A percentile compares a stretch with the other conserved stretches of the same genome.
Conservation (phyloP, 257 asterid genomes). For the Linderniella brevidens region DNA sequence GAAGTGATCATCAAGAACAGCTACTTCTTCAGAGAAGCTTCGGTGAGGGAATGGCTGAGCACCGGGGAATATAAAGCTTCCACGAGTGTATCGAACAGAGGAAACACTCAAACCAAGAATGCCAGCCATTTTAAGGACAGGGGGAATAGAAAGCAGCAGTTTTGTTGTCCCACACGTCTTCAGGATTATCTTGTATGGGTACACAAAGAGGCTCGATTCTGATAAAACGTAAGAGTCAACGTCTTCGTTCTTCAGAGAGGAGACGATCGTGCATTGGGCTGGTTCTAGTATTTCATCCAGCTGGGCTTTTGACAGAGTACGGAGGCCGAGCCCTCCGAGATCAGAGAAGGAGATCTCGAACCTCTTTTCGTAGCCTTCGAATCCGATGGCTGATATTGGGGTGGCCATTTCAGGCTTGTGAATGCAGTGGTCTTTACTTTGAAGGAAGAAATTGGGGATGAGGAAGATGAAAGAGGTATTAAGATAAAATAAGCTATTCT, state of each 20-base stretch:
- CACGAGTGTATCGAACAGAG: slow-evolving; percentile 61
- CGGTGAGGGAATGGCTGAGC: slow-evolving; percentile 74
- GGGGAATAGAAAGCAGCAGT: slow-evolving; percentile 62
- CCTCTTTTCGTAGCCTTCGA: slow-evolving; percentile 79
- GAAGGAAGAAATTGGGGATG: slow-evolving; percentile 17
- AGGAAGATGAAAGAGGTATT: slow-evolving; percentile 10
- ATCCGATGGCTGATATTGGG: slow-evolving; percentile 58
- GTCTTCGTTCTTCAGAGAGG: slow-evolving; percentile 44
- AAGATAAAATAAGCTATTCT: too few relatives aligned
- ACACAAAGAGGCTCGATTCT: slow-evolving; percentile 81
- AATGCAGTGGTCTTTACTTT: slow-evolving; percentile 7
- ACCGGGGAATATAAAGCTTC: slow-evolving; percentile 60
- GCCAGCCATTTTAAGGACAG: slow-evolving; percentile 34
- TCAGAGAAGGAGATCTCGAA: slow-evolving; percentile 55
- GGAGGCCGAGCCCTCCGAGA: slow-evolving; percentile 37
- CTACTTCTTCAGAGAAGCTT: slow-evolving; percentile 58
- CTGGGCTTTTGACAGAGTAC: slow-evolving; percentile 41
- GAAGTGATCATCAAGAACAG: slow-evolving; percentile 42
- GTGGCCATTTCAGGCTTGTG: slow-evolving; percentile 27
- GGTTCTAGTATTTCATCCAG: slow-evolving; percentile 55
- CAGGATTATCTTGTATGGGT: slow-evolving; percentile 48
- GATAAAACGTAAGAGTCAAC: slow-evolving; percentile 73
- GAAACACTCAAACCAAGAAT: slow-evolving; percentile 31
- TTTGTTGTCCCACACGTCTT: slow-evolving; percentile 88
- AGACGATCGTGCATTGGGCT: slow-evolving; percentile 75